Base-by-base conservation (phyloP, 345 rosid species). In the Bruguiera gymnorhiza region DNA sequence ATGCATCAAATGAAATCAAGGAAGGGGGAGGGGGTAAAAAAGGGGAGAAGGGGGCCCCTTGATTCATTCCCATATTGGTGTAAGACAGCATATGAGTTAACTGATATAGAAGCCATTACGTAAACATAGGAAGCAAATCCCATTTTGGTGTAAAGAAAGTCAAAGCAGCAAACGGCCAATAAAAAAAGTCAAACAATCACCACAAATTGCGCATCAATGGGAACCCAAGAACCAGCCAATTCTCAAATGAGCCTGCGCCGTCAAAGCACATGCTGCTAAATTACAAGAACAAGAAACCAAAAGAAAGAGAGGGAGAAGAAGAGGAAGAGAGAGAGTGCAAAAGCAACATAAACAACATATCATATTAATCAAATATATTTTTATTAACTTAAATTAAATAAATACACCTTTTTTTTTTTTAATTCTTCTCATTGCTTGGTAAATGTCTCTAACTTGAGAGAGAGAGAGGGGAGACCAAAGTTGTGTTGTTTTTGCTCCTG, bases 171-270 rank as follows among this genome's bases (percentile, higher is more conserved):
- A 65, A 32, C 7, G 32, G 30, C 50, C 27, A 72, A 65, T 65
- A 56, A 72, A 57, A 57, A 72, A 65, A 59, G 75, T 72, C 70
- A 72, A 72, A 58, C 52, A 18, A 18, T 32, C 8, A 59, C 31
- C 70, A 51, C 51, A 23, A 32, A 73, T 73, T 51, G n/a, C 70
- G 76, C 76, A 51, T 71, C 51, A 27, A 10, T 55, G 60, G 2
- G 26, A 27, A 67, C 15, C 66, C 58, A 60, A 51, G 59, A 65
- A 66, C 70, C 50, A 32, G 24, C 75, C 60, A 72, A 39, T 34
- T 37, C 30, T 30, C 48, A 34, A 71, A 53, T 24, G 23, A 34
- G 30, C 30, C 27, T 0, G 16, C 48, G 8, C 50, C 36, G 50
- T 18, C 30, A 59, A 27, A 50, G 19, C 50, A 16, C n/a, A n/a